A percentile compares a stretch with the other conserved stretches of the same genome.
phyloP scores from a whole-genome alignment of 306 rosid species.

The Vigna nakashimae region DNA sequence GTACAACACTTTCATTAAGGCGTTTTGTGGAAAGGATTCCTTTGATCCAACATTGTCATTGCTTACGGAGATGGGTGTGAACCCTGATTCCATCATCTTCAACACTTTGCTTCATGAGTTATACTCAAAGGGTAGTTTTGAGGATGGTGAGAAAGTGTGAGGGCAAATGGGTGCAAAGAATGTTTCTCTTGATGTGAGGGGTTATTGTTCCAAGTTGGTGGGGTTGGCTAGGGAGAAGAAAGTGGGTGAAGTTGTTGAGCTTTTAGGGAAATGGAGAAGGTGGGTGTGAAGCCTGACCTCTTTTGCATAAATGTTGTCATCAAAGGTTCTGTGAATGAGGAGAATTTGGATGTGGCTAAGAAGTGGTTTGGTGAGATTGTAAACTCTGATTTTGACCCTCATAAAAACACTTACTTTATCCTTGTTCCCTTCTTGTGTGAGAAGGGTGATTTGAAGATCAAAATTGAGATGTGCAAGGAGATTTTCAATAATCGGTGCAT shows the following conservation, averaged over 20 bases:
- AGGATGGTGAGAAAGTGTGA: conserved; percentile 74
- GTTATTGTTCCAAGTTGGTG: conserved; percentile 62
- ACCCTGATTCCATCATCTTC: conserved; percentile 63
- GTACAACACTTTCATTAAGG: conserved; percentile 71
- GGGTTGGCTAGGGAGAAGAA: conserved; percentile 70
- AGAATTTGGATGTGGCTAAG: conserved; percentile 65
- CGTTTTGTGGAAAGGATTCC: conserved; percentile 55
- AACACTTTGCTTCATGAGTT: conserved; percentile 68
- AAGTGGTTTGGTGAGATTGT: conserved; percentile 62
- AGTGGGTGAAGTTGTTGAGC: conserved; percentile 58
- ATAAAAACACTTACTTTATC: conserved; percentile 51
- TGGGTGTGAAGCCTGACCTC: conserved; percentile 60
- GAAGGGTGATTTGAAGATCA: conserved; percentile 68
- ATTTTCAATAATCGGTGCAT: conserved; percentile 50
- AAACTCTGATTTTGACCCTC: conserved; percentile 51
- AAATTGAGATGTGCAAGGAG: conserved; percentile 55
- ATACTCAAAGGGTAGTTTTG: conserved; percentile 53
- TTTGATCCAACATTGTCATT: conserved; percentile 54
- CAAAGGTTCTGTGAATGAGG: conserved; percentile 63
- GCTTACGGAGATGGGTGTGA: conserved; percentile 61
- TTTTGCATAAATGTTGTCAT: conserved; percentile 72
- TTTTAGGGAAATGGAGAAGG: conserved; percentile 57
- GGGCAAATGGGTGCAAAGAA: conserved; percentile 54
- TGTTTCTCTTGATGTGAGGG: conserved; percentile 58
- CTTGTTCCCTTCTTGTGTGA: conserved; percentile 71